A percentile compares a stretch with the other conserved stretches of the same genome.
phyloP scores from a whole-genome alignment of 2,329 filamentous ascomycete species.

The Fusarium falciforme region DNA sequence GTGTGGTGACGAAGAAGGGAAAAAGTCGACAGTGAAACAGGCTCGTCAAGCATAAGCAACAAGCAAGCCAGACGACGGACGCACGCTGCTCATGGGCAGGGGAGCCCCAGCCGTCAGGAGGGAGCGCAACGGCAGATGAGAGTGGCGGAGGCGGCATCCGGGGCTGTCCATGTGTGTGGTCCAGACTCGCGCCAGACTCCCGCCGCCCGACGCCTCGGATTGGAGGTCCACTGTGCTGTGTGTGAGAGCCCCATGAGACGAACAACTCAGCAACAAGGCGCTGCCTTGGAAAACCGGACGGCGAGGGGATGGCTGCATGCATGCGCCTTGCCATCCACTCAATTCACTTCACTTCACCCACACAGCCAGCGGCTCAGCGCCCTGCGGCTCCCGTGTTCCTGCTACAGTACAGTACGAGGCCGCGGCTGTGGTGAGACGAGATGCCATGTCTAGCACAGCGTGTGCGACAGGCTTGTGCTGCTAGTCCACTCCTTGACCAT shows the following conservation, averaged over 20 bases:
- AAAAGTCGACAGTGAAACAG: slow-evolving; percentile 1
- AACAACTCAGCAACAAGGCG: slow-evolving; percentile 2
- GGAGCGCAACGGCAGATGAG: slow-evolving; percentile 39
- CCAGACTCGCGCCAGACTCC: slow-evolving; percentile 33
- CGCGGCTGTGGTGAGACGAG: slow-evolving; percentile 38
- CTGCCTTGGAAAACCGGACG: slow-evolving; percentile 1
- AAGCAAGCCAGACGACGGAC: slow-evolving; percentile 1
- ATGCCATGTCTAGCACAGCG: slow-evolving; percentile 20
- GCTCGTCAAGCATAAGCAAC: slow-evolving; percentile 8
- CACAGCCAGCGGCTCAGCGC: neutral
- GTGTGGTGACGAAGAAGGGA: slow-evolving; percentile 19
- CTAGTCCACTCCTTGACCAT: slow-evolving; percentile 18
- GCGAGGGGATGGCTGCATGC: neutral
- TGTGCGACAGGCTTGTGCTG: slow-evolving; percentile 34
- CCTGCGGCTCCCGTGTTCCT: slow-evolving; percentile 23
- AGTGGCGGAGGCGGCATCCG: slow-evolving; percentile 43
- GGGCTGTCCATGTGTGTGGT: slow-evolving; percentile 40
- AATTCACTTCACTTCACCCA: neutral
- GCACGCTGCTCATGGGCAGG: slow-evolving; percentile 26
- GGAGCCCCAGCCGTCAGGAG: slow-evolving; percentile 15
- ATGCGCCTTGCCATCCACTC: slow-evolving; percentile 2
- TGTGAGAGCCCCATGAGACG: slow-evolving; percentile 15
- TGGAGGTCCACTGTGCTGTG: slow-evolving; percentile 23
- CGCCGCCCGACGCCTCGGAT: slow-evolving; percentile 26
- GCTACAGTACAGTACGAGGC: slow-evolving; percentile 15